phyloP scores from a whole-genome alignment of 345 rosid species.

The Camelina hispida region DNA sequence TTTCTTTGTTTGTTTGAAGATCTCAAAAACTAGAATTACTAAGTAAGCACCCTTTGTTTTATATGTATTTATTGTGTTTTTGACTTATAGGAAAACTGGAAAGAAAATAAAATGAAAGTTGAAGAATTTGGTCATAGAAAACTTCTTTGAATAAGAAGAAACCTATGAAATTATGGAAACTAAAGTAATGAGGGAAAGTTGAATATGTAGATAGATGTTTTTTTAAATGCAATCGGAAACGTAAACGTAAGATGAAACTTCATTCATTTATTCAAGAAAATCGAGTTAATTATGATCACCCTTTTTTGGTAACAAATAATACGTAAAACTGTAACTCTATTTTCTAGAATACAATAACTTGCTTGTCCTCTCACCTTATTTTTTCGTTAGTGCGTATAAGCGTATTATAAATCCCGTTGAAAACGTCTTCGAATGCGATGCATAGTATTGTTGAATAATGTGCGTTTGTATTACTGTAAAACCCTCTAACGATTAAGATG shows the following conservation, averaged over 20 bases:
- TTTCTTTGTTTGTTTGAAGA: background rate
- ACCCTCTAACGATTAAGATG: background rate
- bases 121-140: background rate
- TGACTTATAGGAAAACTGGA: background rate
- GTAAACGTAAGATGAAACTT: background rate
- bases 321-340: too few species aligned
- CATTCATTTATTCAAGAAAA: background rate
- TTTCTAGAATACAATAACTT: too few species aligned
- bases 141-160: slow-evolving; percentile 1
- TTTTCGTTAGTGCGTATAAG: background rate
- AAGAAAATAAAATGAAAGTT: background rate
- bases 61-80: background rate
- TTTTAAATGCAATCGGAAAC: background rate
- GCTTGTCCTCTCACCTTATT: background rate
- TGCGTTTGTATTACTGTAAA: background rate
- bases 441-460: background rate
- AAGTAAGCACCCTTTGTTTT: background rate
- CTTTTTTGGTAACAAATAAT: background rate
- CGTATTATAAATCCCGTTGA: background rate
- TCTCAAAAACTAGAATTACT: background rate
- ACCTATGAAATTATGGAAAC: background rate
- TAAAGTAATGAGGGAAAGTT: slow-evolving; percentile 3
- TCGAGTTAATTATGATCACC: background rate
- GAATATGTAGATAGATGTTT: background rate
- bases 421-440: background rate